These are phyloP conservation scores for Sphagnum tenellum DNA, from an alignment of 225 moss, liverwort and hornwort species.

Conservation along the genomic window DNA sequence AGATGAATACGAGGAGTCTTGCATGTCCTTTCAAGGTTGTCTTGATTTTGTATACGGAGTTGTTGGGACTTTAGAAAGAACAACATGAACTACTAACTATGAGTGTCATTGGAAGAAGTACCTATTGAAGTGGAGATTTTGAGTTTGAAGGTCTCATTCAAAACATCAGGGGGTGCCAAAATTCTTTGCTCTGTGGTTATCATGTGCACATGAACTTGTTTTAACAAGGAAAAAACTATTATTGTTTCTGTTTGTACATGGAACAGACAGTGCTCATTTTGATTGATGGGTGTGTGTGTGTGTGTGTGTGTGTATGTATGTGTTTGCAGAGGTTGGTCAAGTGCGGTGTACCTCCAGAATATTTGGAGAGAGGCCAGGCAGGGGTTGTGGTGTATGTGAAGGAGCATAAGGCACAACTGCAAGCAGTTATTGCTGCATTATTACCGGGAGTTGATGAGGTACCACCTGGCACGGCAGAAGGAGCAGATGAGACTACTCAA, in stretches of 20 bases:
- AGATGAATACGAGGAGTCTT: too few species aligned
- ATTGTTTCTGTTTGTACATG: neutral
- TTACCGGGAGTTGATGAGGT: conserved; percentile 69
- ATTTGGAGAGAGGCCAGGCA: conserved; percentile 56
- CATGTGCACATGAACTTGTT: neutral
- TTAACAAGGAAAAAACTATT: neutral
- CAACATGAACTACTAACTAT: too few species aligned
- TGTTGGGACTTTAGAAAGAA: too few species aligned
- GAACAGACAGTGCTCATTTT: neutral
- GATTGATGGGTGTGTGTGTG: neutral
- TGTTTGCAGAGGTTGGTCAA: conserved; percentile 66
- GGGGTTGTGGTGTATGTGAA: conserved; percentile 60
- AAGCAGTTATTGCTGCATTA: conserved; percentile 41
- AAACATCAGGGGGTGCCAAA: too few species aligned
- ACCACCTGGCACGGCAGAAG: conserved; percentile 24
- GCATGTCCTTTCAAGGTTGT: too few species aligned
- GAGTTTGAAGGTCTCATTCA: too few species aligned
- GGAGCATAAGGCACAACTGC: conserved; percentile 25
- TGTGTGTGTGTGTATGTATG: conserved; percentile 3
- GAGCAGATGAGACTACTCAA: conserved; percentile 47
- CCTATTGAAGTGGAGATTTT: too few species aligned
- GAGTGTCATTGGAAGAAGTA: too few species aligned
- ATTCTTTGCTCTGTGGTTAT: neutral
- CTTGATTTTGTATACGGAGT: too few species aligned
- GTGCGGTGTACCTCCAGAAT: conserved; percentile 47